These are phyloP conservation scores for Corymbia calophylla DNA, from an alignment of 441 rosid genomes.

Conservation along the genomic window DNA sequence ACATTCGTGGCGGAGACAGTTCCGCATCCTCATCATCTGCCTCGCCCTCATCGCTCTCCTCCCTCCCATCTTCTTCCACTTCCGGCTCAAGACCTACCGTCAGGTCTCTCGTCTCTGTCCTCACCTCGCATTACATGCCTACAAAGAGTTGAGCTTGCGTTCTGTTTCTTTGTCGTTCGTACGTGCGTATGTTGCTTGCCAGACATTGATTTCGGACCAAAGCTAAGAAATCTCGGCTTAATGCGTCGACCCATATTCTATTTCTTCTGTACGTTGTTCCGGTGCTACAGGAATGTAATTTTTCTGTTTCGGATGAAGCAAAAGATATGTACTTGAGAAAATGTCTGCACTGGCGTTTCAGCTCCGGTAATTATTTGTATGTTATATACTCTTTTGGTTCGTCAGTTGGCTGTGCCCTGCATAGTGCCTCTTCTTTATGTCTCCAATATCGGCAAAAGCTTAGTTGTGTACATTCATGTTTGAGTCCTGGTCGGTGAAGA, in stretches of 20 bases:
- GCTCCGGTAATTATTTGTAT: neutral
- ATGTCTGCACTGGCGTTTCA: neutral
- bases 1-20: constrained; percentile 22
- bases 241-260: neutral
- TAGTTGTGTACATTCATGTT: neutral
- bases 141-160: neutral
- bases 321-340: neutral
- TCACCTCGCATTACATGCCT: neutral
- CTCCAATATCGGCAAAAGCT: neutral
- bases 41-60: constrained; percentile 60
- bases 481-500: neutral
- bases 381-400: neutral
- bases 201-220: neutral
- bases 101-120: constrained; percentile 35
- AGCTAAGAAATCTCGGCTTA: neutral
- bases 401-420: neutral
- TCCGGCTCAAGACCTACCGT: constrained; percentile 68
- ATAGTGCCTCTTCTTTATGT: neutral
- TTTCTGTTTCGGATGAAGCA: neutral
- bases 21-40: constrained; percentile 41
- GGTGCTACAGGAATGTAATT: neutral
- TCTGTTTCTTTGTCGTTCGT: neutral
- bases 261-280: neutral
- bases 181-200: neutral
- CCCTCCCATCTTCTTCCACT: constrained; percentile 87